Conservation (phyloP, 768 basidiomycete genomes). For the Nidularia sp. region DNA sequence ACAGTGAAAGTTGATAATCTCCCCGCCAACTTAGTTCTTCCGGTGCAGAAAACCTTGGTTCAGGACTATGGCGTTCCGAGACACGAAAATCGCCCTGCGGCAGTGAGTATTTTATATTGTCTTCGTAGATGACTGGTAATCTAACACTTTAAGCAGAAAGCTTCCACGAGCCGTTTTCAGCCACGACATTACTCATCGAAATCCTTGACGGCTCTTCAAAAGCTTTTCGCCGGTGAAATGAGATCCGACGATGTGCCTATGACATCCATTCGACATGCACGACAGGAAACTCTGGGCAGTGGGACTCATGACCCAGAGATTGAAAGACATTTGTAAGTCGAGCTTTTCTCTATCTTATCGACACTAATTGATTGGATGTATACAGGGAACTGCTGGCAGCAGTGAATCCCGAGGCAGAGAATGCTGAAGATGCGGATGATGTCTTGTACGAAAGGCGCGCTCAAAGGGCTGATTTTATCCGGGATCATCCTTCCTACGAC, state of each 20-base stretch:
- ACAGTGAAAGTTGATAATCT: slow-evolving; percentile 67
- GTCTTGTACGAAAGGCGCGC: slow-evolving; percentile 66
- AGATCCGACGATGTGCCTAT: slow-evolving; percentile 55
- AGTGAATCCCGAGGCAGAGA: slow-evolving; percentile 47
- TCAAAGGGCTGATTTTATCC: slow-evolving; percentile 83
- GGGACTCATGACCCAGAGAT: slow-evolving; percentile 51
- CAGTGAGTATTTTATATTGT: slow-evolving; percentile 4
- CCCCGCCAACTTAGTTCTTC: slow-evolving; percentile 72
- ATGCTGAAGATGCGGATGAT: slow-evolving; percentile 55
- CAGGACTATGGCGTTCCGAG: slow-evolving; percentile 47
- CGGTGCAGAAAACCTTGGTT: slow-evolving; percentile 73
- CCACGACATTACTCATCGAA: slow-evolving; percentile 50
- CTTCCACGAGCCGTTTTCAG: slow-evolving; percentile 19
- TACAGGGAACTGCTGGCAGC: slow-evolving; percentile 65
- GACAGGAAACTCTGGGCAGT: slow-evolving; percentile 23
- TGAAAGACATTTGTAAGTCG: slow-evolving; percentile 70
- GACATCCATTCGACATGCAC: slow-evolving; percentile 44
- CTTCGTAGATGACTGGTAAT: not conserved
- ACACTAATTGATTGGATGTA: not conserved
- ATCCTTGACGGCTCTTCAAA: slow-evolving; percentile 59
- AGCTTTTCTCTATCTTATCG: not conserved
- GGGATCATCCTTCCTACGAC: slow-evolving; percentile 85
- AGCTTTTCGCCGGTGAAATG: slow-evolving; percentile 58
- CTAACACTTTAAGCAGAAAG: slow-evolving; percentile 13
- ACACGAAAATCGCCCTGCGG: slow-evolving; percentile 10